These are phyloP conservation scores for Venturia nashicola DNA, from an alignment of 2,329 filamentous ascomycete genomes.

Conservation along the genomic window DNA sequence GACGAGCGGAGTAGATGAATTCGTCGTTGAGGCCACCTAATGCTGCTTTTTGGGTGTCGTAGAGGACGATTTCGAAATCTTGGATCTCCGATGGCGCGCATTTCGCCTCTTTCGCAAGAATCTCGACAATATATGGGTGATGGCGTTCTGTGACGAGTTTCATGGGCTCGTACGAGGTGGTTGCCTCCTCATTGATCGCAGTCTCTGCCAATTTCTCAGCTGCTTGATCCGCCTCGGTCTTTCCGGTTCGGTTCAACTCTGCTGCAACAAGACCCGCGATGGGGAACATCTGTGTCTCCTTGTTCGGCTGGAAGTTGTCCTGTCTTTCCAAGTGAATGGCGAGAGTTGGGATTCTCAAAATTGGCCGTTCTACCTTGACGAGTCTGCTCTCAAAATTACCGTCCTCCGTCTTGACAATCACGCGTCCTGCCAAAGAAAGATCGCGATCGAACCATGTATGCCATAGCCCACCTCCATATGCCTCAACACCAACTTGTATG, in stretches of 20 bases:
- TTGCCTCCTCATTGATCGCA: constrained; percentile 20
- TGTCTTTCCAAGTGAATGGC: constrained; percentile 88
- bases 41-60: constrained; percentile 84
- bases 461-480: constrained; percentile 94
- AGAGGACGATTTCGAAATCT: constrained; percentile 95
- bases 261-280: constrained; percentile 79
- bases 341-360: constrained; percentile 83
- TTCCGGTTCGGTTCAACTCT: constrained; percentile 68
- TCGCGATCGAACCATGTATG: constrained; percentile 98
- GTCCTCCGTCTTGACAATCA: constrained; percentile 63
- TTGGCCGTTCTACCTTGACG: constrained; percentile 79
- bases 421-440: constrained; percentile 76
- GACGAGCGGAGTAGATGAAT: constrained; percentile 87
- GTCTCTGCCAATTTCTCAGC: constrained; percentile 25
- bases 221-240: constrained; percentile 36
- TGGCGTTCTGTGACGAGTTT: constrained; percentile 71
- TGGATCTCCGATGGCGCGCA: constrained; percentile 60
- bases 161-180: constrained; percentile 54
- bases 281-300: constrained; percentile 90
- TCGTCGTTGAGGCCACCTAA: constrained; percentile 86
- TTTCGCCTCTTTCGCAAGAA: constrained; percentile 70
- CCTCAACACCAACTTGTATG: constrained; percentile 89
- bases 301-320: constrained; percentile 84
- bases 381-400: constrained; percentile 72
- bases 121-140: constrained; percentile 73